A percentile compares a stretch with the other conserved stretches of the same genome.
Conservation (phyloP, 345 rosid genomes). For the Gynandropsis gynandra region DNA sequence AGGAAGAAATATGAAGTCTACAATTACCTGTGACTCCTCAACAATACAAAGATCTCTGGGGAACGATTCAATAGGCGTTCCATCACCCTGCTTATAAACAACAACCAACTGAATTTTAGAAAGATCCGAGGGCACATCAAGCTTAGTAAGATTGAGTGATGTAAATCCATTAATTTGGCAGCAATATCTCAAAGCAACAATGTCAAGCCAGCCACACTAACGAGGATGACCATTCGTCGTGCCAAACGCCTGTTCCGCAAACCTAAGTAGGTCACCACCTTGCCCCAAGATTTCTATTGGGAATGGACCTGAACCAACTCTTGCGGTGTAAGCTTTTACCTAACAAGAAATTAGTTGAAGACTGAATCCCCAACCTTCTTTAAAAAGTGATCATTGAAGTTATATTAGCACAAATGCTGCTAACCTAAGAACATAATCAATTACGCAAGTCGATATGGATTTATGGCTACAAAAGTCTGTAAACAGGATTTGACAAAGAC, state of each 20-base stretch:
- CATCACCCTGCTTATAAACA: conserved; percentile 45
- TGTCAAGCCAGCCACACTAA: conserved; percentile 98
- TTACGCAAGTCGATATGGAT: too few relatives aligned
- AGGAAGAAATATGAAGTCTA: neutral
- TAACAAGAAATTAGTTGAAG: conserved; percentile 20
- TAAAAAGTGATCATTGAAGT: neutral
- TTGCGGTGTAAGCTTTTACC: conserved; percentile 98
- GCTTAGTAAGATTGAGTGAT: conserved; percentile 91
- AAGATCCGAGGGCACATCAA: conserved; percentile 86
- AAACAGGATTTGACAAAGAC: too few relatives aligned
- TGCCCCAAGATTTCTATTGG: conserved; percentile 85
- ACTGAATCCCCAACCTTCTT: conserved; percentile 7
- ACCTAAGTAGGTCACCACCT: conserved; percentile 84
- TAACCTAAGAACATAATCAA: neutral
- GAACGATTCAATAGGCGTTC: conserved; percentile 58
- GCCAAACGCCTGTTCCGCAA: conserved; percentile 93
- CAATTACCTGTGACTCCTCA: conserved; percentile 48
- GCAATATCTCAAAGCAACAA: conserved; percentile 77
- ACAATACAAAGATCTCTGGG: conserved; percentile 57
- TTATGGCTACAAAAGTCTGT: too few relatives aligned
- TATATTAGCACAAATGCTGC: neutral
- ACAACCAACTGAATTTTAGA: conserved; percentile 75
- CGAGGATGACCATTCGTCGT: conserved; percentile 99
- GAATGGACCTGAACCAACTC: conserved; percentile 99
- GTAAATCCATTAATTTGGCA: conserved; percentile 92